Percentiles rank a stretch among this genome's conserved stretches.
Evolutionary conservation across 352 stramenopile genomes (phyloP).

Genomic region (Elongisporangium undulatum): DNA sequence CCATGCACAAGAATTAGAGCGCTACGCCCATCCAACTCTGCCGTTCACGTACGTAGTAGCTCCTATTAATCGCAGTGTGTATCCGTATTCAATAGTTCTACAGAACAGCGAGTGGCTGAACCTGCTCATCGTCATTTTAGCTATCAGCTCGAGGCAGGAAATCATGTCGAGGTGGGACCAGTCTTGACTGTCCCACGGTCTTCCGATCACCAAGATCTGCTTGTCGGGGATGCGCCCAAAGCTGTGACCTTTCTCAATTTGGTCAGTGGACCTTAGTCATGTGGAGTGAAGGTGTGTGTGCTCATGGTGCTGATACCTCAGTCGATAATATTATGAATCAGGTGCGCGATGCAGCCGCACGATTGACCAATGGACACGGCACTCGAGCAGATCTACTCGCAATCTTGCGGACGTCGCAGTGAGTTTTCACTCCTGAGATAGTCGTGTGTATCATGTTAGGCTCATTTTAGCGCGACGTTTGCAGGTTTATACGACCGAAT

Average conservation of each 20-base stretch:
- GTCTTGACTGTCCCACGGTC: neutral
- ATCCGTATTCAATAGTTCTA: neutral
- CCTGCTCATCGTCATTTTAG: neutral
- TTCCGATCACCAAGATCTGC: neutral
- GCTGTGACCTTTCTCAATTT: neutral
- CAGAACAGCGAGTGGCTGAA: neutral
- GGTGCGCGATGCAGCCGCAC: neutral
- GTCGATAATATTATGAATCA: neutral
- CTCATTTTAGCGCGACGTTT: neutral
- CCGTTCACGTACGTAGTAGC: conserved; percentile 2
- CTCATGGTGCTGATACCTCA: no score
- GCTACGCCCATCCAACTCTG: neutral
- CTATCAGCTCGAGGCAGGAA: neutral
- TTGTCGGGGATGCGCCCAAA: neutral
- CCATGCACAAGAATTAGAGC: conserved; percentile 1
- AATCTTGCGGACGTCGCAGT: neutral
- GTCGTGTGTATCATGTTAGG: neutral
- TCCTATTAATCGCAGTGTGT: neutral
- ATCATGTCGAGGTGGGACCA: neutral
- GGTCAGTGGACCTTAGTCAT: neutral
- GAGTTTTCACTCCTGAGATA: neutral
- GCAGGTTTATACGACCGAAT: neutral
- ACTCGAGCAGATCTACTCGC: neutral
- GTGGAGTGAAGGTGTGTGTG: no score
- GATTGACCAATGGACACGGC: neutral